Base-by-base conservation (phyloP, 1,139 yeast species). In the Blastobotrys persicus region DNA sequence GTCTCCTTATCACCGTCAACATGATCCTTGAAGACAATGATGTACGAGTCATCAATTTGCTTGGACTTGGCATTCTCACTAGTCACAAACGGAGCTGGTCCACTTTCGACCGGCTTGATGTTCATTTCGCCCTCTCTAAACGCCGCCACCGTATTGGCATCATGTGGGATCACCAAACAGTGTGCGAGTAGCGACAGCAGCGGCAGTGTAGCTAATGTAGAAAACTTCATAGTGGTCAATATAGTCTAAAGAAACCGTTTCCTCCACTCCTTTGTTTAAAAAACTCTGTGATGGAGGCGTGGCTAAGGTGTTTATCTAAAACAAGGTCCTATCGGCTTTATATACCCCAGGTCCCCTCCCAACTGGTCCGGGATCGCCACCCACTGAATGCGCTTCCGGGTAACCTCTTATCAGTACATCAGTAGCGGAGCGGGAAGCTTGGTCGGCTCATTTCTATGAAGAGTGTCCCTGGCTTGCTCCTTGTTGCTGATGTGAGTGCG, bases 41-140 rank as follows among this genome's bases (percentile, higher is more conserved):
- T 86, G 72, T 87, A 89, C 65, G 85, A 82, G 73, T 86, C 80
- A 46, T 89, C 86, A 59, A 88, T 78, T 47, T 77, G 60, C 58
- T 79, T 78, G 52, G 76, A 71, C 35, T 67, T 61, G 53, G 73
- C 73, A 42, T 68, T 58, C 48, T 70, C 73, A 46, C 72, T 61
- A 42, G 72, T 68, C 56, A 75, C 56, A 44, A 79, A 58, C 26
- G 81, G 79, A 26, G 74, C 76, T 33, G 48, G 51, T 19, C 43
- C 45, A 31, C 18, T 14, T 11, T 26, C 23, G 19, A 17, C 41
- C 19, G 28, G 16, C 23, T 12, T 11, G 7, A 32, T 42, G 14
- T 20, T 20, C n/a, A 45, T 11, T 11, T 32, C 35, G n/a, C 32
- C 72, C 39, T 74, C 61, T 40, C 49, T 37, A 52, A 61, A 59